Percentiles rank a stretch among this genome's conserved stretches.
Conservation (phyloP, 2,329 filamentous ascomycete genomes). For the Ceratocystis cubensis region DNA sequence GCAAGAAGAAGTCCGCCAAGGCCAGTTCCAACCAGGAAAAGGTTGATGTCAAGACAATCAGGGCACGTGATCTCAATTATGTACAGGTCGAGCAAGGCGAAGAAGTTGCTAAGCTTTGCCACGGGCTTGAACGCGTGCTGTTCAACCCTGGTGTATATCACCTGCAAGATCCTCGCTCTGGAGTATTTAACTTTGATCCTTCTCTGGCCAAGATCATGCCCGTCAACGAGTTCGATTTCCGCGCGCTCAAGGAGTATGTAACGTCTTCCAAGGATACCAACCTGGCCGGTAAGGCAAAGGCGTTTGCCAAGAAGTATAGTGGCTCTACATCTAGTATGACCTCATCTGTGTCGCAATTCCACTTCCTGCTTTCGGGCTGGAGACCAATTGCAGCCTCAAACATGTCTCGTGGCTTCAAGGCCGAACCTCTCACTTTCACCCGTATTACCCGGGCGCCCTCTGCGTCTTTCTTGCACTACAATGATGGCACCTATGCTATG, state of each 20-base stretch:
- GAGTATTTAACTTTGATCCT: constrained; percentile 93
- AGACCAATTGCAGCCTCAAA: constrained; percentile 54
- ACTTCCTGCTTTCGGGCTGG: constrained; percentile 80
- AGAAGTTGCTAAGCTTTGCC: constrained; percentile 48
- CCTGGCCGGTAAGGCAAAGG: constrained; percentile 54
- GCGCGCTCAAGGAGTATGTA: constrained; percentile 71
- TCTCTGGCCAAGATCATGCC: constrained; percentile 92
- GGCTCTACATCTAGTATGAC: constrained; percentile 98
- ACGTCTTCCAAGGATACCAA: constrained; percentile 76
- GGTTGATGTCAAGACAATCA: constrained; percentile 27
- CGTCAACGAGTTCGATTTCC: constrained; percentile 81
- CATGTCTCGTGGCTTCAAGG: constrained; percentile 54
- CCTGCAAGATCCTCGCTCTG: constrained; percentile 74
- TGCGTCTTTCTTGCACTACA: constrained; percentile 69
- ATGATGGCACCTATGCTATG: constrained; percentile 80
- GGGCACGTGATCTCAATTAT: constrained; percentile 25
- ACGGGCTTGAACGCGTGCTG: constrained; percentile 75
- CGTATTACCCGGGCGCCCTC: constrained; percentile 57
- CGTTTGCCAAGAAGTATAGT: constrained; percentile 64
- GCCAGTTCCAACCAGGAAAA: not conserved
- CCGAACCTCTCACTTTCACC: constrained; percentile 56
- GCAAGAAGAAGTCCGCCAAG: constrained; percentile 5
- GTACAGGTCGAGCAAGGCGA: constrained; percentile 28
- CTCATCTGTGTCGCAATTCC: constrained; percentile 72
- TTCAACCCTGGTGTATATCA: constrained; percentile 93